Base-by-base conservation (phyloP, 164 flowering plant species). In the Stephania japonica region DNA sequence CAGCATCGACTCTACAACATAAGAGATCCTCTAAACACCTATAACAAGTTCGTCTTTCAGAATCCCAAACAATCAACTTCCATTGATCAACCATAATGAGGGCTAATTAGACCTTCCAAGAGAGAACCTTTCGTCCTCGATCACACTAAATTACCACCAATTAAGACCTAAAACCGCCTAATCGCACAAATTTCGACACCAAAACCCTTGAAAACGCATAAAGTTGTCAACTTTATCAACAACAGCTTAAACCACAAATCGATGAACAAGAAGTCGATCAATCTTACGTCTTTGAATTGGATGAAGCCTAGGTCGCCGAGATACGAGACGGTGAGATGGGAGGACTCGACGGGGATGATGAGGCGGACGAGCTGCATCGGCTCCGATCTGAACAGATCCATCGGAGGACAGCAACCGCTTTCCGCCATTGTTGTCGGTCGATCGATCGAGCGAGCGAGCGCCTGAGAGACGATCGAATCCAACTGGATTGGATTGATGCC, bases 351-450 rank as follows among this genome's bases (percentile, higher is more conserved):
- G 43, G 99, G 98, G 79, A 95, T 81, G 83, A 95, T 95, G 82
- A 95, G 81, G 77, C 93, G 99, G 4, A 90, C 96, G 74, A 95
- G 80, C 50, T 91, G 97, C 99, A 93, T 95, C 80, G 93, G 81
- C 81, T 92, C 97, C 75, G 97, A 94, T 14, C 98, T 87, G 77
- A 92, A 77, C 83, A 94, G 93, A 87, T 94, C 94, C 98, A 91
- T 94, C 70, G 88, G 70, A 67, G 97, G 95, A 73, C 90, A 90
- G 73, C 96, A 90, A 12, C 92, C 94, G 65, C 90, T 85, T 10
- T 80, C 75, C 70, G 72, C 79, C 85, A 74, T 75, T 56, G 42
- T 71, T 26, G 16, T 50, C 53, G 53, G 11, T 9, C 16, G 16
- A 47, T 11, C 53, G 53, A 8, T 47, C 38, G 16, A 47, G 9